phyloP scores from a whole-genome alignment of 345 rosid species.

The Brassica cretica region DNA sequence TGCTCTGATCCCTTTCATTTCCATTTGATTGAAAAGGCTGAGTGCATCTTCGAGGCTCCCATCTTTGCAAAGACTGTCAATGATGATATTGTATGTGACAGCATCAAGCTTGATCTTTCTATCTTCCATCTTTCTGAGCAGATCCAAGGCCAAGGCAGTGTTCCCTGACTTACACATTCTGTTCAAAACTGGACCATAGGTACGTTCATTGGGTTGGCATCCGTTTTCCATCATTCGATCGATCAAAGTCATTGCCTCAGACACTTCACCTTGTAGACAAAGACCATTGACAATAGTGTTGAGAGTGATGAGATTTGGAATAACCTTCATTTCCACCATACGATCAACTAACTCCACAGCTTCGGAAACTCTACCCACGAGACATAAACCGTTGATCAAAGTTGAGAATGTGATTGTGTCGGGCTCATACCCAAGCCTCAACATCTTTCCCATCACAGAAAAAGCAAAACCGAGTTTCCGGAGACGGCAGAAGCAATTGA shows the following conservation, averaged over 20 bases:
- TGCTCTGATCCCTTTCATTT: slow-evolving; percentile 9
- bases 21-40: slow-evolving; percentile 18
- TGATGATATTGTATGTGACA: slow-evolving; percentile 24
- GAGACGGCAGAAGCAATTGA: neutral
- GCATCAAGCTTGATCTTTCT: slow-evolving; percentile 8
- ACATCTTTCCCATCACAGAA: neutral
- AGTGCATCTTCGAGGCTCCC: neutral
- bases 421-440: neutral
- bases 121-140: slow-evolving; percentile 13
- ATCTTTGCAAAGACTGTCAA: slow-evolving; percentile 16
- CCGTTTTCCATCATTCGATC: neutral
- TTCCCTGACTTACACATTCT: neutral
- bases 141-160: neutral
- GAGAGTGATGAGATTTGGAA: neutral
- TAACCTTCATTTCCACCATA: neutral
- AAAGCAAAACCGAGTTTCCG: neutral
- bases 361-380: neutral
- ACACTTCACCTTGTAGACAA: neutral
- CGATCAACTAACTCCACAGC: neutral
- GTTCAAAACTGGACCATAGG: neutral
- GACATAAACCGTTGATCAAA: neutral
- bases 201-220: neutral
- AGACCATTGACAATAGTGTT: neutral
- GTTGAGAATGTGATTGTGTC: neutral
- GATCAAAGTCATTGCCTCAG: neutral